These are phyloP conservation scores for Chrysoporthe deuterocubensis DNA, from an alignment of 2,329 filamentous ascomycete species.

Conservation along the genomic window DNA sequence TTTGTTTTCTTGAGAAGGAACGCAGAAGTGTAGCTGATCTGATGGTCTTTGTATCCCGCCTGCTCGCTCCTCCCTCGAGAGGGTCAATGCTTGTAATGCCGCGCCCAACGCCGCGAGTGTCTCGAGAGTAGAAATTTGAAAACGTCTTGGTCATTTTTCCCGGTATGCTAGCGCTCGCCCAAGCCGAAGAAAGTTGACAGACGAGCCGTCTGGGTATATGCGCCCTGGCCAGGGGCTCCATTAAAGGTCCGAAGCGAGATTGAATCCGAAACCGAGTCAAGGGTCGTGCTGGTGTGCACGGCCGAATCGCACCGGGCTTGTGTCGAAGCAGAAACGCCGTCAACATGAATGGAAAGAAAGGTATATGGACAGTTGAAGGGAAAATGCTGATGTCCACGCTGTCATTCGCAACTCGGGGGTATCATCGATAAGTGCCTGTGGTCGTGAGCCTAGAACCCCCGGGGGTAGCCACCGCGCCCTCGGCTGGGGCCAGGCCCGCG, in stretches of 20 bases:
- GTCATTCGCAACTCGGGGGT: background rate
- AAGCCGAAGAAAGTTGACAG: background rate
- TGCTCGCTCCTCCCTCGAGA: background rate
- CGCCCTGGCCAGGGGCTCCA: slow-evolving; percentile 16
- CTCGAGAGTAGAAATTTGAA: background rate
- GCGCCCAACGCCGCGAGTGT: background rate
- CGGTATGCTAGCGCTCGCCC: slow-evolving; percentile 8
- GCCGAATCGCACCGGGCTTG: background rate
- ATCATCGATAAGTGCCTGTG: background rate
- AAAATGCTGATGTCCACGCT: slow-evolving; percentile 3
- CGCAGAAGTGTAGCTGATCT: background rate
- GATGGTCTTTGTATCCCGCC: background rate
- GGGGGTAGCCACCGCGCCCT: slow-evolving; percentile 19
- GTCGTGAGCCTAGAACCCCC: background rate
- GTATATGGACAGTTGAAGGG: slow-evolving; percentile 21
- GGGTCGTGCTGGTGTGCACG: no score
- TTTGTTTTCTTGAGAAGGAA: slow-evolving; percentile 2
- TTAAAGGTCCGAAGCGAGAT: slow-evolving; percentile 6
- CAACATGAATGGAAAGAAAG: slow-evolving; percentile 20
- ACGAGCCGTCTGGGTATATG: slow-evolving; percentile 25
- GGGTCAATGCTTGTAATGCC: background rate
- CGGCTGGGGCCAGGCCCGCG: slow-evolving; percentile 35
- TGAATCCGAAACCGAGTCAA: no score
- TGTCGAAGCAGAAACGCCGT: slow-evolving; percentile 7
- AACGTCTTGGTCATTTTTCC: slow-evolving; percentile 14